Evolutionary conservation across 768 basidiomycete species (phyloP), one percentile per base, ranked within the genome.

Genomic region (Rhizopogon sp.): DNA sequence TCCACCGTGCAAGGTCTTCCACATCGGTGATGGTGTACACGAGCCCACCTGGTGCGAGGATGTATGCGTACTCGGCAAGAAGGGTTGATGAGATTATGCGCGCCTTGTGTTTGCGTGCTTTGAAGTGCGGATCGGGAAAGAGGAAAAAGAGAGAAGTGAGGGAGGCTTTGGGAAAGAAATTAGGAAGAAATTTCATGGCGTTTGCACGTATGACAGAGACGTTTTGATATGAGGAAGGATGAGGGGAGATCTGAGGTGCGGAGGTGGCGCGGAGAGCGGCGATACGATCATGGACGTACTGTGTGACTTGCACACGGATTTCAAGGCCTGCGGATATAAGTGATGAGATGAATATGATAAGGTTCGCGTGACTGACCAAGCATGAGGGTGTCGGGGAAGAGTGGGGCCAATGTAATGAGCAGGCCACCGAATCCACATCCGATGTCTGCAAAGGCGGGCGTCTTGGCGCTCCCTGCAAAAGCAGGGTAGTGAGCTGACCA

Each of bases 51-150:
- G 90, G 90, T 28, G 83, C 81, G 42, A 99, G 82, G 22, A 90
- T 88, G 67, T 92, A 97, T 5, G 97, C 96, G 62, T 99, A 99
- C 67, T 99, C 97, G 25, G 97, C 94, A 17, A 98, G 81, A 31
- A 99, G 80, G n/a, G 96, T 95, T 6, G 93, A 90, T 51, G 95
- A 97, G 66, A 98, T 95, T 68, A 98, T 98, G 66, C 97, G 87
- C 2, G 96, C 96, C 75, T 99, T 99, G 78, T 98, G 96, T 71
- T 99, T 99, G 63, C 95, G 86, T 8, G 83, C 79, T 70, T 99
- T 98, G 82, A 99, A 99, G 70, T 98, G 97, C 0, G 97, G 97
- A 71, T 99, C 97, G 41, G 97, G 97, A 73, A 98, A 99, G 56
- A 98, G 82, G 77, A 99, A 98, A 75, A 99, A 99, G 49, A 99